Base-by-base conservation (phyloP, 805 yeast genomes). In the Yamadazyma olivae region DNA sequence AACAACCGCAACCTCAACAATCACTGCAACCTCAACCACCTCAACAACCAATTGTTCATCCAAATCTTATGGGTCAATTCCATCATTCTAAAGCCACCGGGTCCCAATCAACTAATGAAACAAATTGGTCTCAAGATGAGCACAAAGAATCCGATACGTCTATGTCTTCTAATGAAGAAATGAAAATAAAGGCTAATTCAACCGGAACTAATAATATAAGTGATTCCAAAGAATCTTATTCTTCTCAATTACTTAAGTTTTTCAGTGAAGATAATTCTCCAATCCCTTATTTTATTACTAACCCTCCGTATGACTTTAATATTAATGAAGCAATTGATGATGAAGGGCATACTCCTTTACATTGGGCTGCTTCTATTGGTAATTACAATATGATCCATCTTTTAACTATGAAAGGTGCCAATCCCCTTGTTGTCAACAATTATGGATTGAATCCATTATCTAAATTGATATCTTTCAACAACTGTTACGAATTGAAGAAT, bases 351-450 rank as follows among this genome's bases (percentile, higher is more conserved):
- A 85, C 96, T 0, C 83, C 95, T 2, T 79, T 93, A 48, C 99
- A 93, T 60, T 93, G 98, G 97, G 95, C 98, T 0, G 88, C 97
- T 41, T 84, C 98, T 1, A 88, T 93, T 76, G 99, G 98, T 3
- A 86, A 82, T 54, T 61, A 83, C 22, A 75, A 74, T 31, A 79
- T 90, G 61, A 80, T 87, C 38, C 93, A 83, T 46, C 74, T 89
- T 10, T 69, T 93, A 27, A 61, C 87, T 20, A 70, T 79, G 19
- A 77, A 82, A 26, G 95, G 96, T 4, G 93, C 95, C 2, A 75
- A 81, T 59, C 66, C 72, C 13, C 50, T 67, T 29, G 69, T 59
- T 17, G 74, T 77, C 38, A 72, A 79, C 41, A 72, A 64, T 43
- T 63, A 74, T 30, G 96, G 96, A 0, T 87, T 90, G 53, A 90